Evolutionary conservation across 2,329 filamentous ascomycete genomes (phyloP).

Genomic region (Alternaria panax): DNA sequence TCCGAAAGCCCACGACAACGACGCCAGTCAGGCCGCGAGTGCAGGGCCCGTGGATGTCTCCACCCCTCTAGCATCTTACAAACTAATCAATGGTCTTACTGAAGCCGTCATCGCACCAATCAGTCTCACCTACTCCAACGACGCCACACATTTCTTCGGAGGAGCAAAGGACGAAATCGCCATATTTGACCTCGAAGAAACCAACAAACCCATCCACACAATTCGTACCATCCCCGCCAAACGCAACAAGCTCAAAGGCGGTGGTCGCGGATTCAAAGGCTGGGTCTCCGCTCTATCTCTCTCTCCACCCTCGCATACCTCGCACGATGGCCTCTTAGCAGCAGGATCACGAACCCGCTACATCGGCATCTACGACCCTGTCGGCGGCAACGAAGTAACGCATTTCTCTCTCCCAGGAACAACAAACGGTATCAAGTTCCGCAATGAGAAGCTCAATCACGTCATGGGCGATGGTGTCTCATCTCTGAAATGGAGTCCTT

Average conservation of each 20-base stretch:
- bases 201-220: conserved; percentile 54
- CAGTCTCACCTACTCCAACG: conserved; percentile 61
- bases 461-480: conserved; percentile 61
- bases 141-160: conserved; percentile 63
- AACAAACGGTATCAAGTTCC: conserved; percentile 12
- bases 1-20: conserved; percentile 18
- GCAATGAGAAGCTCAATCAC: conserved; percentile 4
- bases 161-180: conserved; percentile 63
- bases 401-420: conserved; percentile 56
- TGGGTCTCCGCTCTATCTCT: conserved; percentile 62
- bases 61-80: conserved; percentile 59
- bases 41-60: conserved; percentile 33
- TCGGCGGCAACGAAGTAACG: conserved; percentile 58
- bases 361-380: conserved; percentile 63
- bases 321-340: conserved; percentile 58
- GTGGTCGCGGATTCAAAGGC: conserved; percentile 62
- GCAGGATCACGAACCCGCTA: conserved; percentile 65
- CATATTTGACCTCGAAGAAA: conserved; percentile 62
- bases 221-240: conserved; percentile 57
- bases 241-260: conserved; percentile 53
- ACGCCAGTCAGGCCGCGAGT: background rate
- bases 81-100: conserved; percentile 61
- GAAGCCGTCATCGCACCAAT: conserved; percentile 64
- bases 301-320: conserved; percentile 29
- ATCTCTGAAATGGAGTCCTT: conserved; percentile 64